Evolutionary conservation across 1,284 basidiomycete species (phyloP).

Genomic region (Afroboletus lepidellus): DNA sequence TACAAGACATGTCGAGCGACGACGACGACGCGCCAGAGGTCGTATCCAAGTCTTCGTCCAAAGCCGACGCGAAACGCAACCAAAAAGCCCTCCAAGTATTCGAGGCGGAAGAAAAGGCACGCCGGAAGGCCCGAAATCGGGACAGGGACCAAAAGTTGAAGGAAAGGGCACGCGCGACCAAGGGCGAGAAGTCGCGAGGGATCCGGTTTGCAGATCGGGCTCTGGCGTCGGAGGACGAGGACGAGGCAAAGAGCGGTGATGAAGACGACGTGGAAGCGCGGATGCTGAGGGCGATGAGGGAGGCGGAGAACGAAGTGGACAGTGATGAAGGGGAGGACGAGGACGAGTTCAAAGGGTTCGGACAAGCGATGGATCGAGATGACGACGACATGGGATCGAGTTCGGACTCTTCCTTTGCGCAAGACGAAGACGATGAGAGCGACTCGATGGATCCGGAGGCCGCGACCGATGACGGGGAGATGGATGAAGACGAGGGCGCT

Average conservation of each 20-base stretch:
- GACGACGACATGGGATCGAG: conserved; percentile 14
- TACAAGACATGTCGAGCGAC: conserved; percentile 20
- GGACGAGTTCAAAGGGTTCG: conserved; percentile 13
- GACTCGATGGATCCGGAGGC: conserved; percentile 11
- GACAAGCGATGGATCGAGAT: conserved; percentile 13
- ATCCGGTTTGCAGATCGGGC: conserved; percentile 12
- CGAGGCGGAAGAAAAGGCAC: conserved; percentile 37
- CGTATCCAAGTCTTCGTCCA: conserved; percentile 43
- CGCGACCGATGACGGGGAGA: conserved; percentile 20
- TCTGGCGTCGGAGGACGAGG: conserved; percentile 12
- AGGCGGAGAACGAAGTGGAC: conserved; percentile 35
- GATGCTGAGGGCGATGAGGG: conserved; percentile 44
- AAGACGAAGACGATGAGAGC: conserved; percentile 13
- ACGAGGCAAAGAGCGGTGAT: conserved; percentile 12
- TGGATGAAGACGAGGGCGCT: conserved; percentile 7
- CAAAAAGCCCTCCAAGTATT: conserved; percentile 36
- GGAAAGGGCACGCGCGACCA: conserved; percentile 41
- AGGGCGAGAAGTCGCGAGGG: conserved; percentile 13
- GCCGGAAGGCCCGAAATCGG: conserved; percentile 40
- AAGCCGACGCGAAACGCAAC: conserved; percentile 35
- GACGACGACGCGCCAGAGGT: conserved; percentile 48
- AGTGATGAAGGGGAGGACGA: conserved; percentile 13
- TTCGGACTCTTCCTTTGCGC: conserved; percentile 11
- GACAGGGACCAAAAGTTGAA: conserved; percentile 47
- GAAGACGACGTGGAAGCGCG: conserved; percentile 25